Conservation (phyloP, 345 rosid genomes). For the Arabidopsis thaliana region TAIR10.1 NC_003075.7:10891501-10892000, state of each 20-base stretch:
- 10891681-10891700: conserved; percentile 37
- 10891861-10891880: conserved; percentile 66
- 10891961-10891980: neutral
- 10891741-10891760: conserved; percentile 41
- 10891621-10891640: conserved; percentile 66
- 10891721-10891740: conserved; percentile 46
- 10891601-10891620: conserved; percentile 56
- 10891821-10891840: conserved; percentile 64
- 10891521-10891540: conserved; percentile 23
- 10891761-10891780: conserved; percentile 62
- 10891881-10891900: conserved; percentile 88
- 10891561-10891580: conserved; percentile 35
- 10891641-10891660: conserved; percentile 66
- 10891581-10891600: conserved; percentile 45
- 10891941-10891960: conserved; percentile 35
- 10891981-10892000: conserved; percentile 71
- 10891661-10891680: conserved; percentile 33
- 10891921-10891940: neutral
- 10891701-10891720: conserved; percentile 37
- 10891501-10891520: conserved; percentile 27
- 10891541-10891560: conserved; percentile 29
- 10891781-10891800: conserved; percentile 85
- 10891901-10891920: neutral
- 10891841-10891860: conserved; percentile 52
- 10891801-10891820: conserved; percentile 63